Evolutionary conservation across 2,329 filamentous ascomycete species (phyloP).

Genomic region (Pezizomycotina sp.): DNA sequence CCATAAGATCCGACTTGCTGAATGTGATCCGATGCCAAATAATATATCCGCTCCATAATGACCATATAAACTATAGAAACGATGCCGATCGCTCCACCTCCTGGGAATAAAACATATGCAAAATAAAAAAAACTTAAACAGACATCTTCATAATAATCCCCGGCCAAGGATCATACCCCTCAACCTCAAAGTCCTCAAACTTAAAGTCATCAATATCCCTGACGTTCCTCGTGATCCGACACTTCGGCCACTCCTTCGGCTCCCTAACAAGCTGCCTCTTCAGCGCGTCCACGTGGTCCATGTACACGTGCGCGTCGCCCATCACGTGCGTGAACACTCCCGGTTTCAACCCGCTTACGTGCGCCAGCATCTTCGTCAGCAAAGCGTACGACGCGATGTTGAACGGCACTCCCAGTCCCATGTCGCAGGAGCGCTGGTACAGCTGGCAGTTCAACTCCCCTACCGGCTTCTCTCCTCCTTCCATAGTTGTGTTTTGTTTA

Average conservation of each 20-base stretch:
- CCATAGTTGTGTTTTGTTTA: slow-evolving; percentile 21
- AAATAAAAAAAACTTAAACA: slow-evolving; percentile 47
- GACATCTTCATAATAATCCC: slow-evolving; percentile 98
- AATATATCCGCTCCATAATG: no score
- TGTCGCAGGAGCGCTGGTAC: slow-evolving; percentile 89
- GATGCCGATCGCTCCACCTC: no score
- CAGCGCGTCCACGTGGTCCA: slow-evolving; percentile 80
- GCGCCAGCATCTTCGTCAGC: slow-evolving; percentile 85
- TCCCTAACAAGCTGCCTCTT: slow-evolving; percentile 63
- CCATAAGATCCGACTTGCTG: no score
- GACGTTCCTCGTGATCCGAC: slow-evolving; percentile 51
- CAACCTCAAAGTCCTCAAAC: slow-evolving; percentile 69
- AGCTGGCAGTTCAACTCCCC: slow-evolving; percentile 72
- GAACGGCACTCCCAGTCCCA: slow-evolving; percentile 93
- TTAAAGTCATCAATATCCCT: slow-evolving; percentile 82
- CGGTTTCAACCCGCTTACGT: slow-evolving; percentile 66
- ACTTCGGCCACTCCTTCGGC: slow-evolving; percentile 61
- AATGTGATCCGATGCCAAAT: no score
- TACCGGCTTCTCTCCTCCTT: slow-evolving; percentile 32
- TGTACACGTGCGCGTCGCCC: slow-evolving; percentile 95
- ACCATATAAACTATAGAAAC: no score
- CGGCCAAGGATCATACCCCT: slow-evolving; percentile 82
- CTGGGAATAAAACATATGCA: no score
- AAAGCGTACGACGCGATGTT: slow-evolving; percentile 93
- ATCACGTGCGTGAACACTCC: slow-evolving; percentile 86